Evolutionary conservation across 495 filamentous ascomycete genomes (phyloP), one percentile per base, ranked within the genome.

Genomic region (Delitschia confertaspora): DNA sequence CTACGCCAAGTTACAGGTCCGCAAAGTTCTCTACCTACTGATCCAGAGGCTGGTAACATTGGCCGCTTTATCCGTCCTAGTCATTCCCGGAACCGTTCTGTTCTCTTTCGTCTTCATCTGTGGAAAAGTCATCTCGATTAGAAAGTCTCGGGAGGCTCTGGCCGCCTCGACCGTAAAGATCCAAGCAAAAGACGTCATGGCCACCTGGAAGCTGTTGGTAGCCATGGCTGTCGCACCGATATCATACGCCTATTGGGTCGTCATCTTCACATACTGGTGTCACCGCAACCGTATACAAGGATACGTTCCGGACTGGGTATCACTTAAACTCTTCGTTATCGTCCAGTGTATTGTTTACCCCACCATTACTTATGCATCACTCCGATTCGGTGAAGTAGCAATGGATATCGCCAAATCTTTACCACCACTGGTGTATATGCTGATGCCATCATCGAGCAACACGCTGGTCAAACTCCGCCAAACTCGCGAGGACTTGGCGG

Each of bases 331-430:
- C 23, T 72, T 83, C 24, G 56, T 84, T 0, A 70, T 76, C 25
- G 79, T 79, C 14, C 78, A 85, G 13, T n/a, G 17, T 67, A 65
- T 87, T 25, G 64, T 93, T 48, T 95, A 93, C 68, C 86, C 87
- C 1, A 70, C 79, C 17, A 83, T 95, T 62, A 94, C 87, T 3
- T 95, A 93, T 59, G 88, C 86, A 2, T 88, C 93, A 6, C 79
- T 99, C 24, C 83, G 91, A 4, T 93, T 96, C 56, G 91, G 91
- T 31, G 91, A 99, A 62, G 79, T 89, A 36, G 91, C 88, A 22
- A 96, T 99, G 89, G 91, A 99, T 57, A 95, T 99, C 34, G 51
- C 87, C 65, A 99, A 96, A 65, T 96, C 91, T 0, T 76, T 99
- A 9, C 75, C 84, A 1, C 91, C 91, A 1, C 77, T 99, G 6